Percentiles rank a stretch among this genome's conserved stretches.
Evolutionary conservation across 371 early-diverging fungal species (phyloP).

Genomic region (Massospora cicadina): DNA sequence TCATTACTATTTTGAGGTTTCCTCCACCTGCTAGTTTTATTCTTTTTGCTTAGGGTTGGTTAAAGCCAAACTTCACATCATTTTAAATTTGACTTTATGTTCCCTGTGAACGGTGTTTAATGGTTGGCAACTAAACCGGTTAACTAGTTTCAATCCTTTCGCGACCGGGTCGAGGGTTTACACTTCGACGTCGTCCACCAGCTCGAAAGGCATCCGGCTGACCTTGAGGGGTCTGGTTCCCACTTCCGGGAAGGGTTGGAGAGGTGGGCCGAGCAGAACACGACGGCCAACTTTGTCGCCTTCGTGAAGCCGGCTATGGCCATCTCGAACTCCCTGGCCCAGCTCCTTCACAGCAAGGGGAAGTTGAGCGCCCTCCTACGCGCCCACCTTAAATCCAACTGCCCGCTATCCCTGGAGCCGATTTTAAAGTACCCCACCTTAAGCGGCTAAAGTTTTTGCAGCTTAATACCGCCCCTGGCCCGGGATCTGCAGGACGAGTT

Average conservation of each 20-base stretch:
- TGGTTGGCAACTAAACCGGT: no score
- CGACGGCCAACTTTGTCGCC: conserved; percentile 54
- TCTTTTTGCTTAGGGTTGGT: no score
- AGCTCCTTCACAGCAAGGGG: conserved; percentile 76
- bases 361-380: conserved; percentile 46
- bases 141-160: conserved; percentile 64
- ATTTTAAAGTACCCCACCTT: conserved; percentile 38
- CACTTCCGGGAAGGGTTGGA: conserved; percentile 64
- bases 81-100: no score
- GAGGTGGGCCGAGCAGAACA: conserved; percentile 71
- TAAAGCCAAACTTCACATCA: no score
- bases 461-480: conserved; percentile 59
- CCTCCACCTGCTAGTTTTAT: no score
- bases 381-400: conserved; percentile 34
- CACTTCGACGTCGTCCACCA: conserved; percentile 47
- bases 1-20: no score
- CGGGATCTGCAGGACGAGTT: conserved; percentile 85
- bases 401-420: conserved; percentile 50
- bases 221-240: conserved; percentile 36
- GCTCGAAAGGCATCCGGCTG: conserved; percentile 13
- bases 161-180: conserved; percentile 46
- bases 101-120: no score
- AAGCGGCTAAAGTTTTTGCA: conserved; percentile 15
- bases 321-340: conserved; percentile 53
- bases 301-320: conserved; percentile 44